phyloP scores from a whole-genome alignment of 257 asterid species.

The Capsicum baccatum region DNA sequence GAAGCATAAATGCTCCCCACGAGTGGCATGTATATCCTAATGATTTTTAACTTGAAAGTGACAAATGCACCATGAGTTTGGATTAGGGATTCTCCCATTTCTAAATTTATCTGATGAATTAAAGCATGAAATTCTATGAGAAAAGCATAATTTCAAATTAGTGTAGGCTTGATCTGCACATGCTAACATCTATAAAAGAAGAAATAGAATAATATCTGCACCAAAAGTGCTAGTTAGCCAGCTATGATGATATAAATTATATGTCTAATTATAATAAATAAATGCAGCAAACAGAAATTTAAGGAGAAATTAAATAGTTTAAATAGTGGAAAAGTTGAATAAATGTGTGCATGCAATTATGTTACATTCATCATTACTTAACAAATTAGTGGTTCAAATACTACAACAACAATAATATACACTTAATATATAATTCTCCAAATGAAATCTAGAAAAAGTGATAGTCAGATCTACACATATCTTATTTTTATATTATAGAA shows the following conservation, averaged over 20 bases:
- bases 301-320: slow-evolving; percentile 1
- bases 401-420: too few relatives aligned
- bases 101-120: not conserved
- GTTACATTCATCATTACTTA: not conserved
- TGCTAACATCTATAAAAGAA: not conserved
- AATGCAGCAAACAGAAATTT: not conserved
- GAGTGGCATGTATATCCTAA: slow-evolving; percentile 36
- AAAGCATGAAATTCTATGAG: not conserved
- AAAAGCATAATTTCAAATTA: not conserved
- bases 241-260: not conserved
- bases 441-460: not conserved
- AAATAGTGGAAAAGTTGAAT: slow-evolving; percentile 8
- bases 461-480: not conserved
- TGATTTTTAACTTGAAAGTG: slow-evolving; percentile 23
- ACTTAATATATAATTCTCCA: not conserved
- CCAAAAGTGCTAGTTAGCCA: not conserved
- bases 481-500: not conserved
- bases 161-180: not conserved
- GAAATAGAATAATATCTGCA: not conserved
- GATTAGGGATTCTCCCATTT: slow-evolving; percentile 27
- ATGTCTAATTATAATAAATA: not conserved
- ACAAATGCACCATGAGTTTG: slow-evolving; percentile 22
- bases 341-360: not conserved
- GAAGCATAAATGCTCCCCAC: slow-evolving; percentile 49
- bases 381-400: not conserved